Evolutionary conservation across 2,329 filamentous ascomycete species (phyloP), one percentile per base, ranked within the genome.

Genomic region (Colletotrichum cordylinicola): DNA sequence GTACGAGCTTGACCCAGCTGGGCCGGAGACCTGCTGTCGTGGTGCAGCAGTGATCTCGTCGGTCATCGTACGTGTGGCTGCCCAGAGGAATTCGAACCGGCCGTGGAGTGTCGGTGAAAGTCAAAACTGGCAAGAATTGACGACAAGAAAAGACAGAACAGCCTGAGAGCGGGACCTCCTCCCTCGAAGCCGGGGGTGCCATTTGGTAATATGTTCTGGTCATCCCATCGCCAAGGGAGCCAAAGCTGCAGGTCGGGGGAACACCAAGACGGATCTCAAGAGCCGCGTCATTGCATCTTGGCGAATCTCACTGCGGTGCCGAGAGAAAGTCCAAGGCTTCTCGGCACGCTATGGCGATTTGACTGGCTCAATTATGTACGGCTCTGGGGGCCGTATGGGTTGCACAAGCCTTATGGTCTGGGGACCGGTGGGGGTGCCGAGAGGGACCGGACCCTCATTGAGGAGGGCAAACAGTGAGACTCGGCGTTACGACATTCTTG

Each of bases 21-120:
- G 86, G n/a, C 82, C 83, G 61, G 85, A 83, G 66, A 85, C 87
- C 29, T 87, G 87, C 65, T 86, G 87, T n/a, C 84, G 81, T 52
- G 85, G 87, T 18, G 92, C 88, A 33, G 65, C 21, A 60, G 92
- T 90, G 3, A 93, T 92, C n/a, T 92, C 90, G 27, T 89, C 92
- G 27, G 64, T 18, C 73, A 73, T 75, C 21, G 64, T 65, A 33
- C 43, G 16, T 48, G 24, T 37, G 39, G 33, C 43, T 52, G 18
- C 29, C 69, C 33, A 31, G n/a, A 18, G 27, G n/a, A 55, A 39
- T 29, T 72, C 29, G 18, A 66, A 27, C n/a, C 37, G 43, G 43
- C 55, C 15, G 6, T 52, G 43, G 56, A 39, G 29, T 35, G 31
- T 72, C 56, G 43, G 56, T 66, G 68, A 31, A 58, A 15, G 43